Percentiles rank a stretch among this genome's conserved stretches.
Evolutionary conservation across 345 rosid species (phyloP).

Genomic region (Eucalyptus regnans): DNA sequence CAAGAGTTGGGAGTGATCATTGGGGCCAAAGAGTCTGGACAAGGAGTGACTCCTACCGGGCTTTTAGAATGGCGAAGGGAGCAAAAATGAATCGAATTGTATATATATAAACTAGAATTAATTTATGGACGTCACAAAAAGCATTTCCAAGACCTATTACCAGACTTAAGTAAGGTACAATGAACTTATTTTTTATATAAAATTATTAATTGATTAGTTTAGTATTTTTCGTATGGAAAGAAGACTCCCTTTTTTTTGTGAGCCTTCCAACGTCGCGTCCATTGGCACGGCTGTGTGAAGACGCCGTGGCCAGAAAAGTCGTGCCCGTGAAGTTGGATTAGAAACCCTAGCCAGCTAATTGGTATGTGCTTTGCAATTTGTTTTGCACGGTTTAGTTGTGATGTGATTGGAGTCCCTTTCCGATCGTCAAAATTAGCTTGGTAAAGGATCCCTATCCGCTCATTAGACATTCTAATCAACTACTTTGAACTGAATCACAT

Average conservation of each 20-base stretch:
- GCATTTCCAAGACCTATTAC: not conserved
- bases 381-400: not conserved
- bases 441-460: not conserved
- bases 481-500: not conserved
- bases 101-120: not conserved
- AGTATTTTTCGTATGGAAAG: not conserved
- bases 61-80: rapidly evolving
- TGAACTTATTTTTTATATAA: not conserved
- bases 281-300: not conserved
- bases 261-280: not conserved
- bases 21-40: not conserved
- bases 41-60: not conserved
- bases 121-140: not conserved
- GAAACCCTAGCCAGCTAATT: not conserved
- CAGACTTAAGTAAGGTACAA: not conserved
- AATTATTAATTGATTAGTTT: not conserved
- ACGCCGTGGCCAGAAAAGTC: not conserved
- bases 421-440: not conserved
- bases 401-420: not conserved
- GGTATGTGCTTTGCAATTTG: not conserved
- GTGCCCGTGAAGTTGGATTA: not conserved
- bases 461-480: not conserved
- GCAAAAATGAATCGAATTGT: no score
- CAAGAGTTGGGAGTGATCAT: not conserved
- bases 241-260: not conserved